Percentiles rank a stretch among this genome's conserved stretches.
These are phyloP conservation scores for Butyriboletus appendiculatus DNA, from an alignment of 1,284 basidiomycete species.

Conservation along the genomic window DNA sequence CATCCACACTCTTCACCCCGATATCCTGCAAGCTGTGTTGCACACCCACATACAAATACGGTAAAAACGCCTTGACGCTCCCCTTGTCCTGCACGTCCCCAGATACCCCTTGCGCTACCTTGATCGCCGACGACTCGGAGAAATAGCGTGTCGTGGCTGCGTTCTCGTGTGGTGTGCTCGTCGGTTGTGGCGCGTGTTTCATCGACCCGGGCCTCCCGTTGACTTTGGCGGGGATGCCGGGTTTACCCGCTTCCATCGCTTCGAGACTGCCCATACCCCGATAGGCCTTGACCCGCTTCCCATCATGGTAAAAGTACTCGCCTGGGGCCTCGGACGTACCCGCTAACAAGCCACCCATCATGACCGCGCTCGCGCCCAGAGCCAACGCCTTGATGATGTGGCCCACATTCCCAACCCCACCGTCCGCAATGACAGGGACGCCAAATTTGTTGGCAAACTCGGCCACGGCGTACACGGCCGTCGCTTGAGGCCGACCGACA, in stretches of 20 bases:
- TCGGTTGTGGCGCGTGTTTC: conserved; percentile 52
- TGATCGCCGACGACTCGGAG: conserved; percentile 92
- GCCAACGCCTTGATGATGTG: conserved; percentile 97
- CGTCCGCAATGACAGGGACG: conserved; percentile 98
- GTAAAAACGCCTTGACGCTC: conserved; percentile 87
- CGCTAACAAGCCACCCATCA: conserved; percentile 98
- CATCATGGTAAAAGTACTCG: conserved; percentile 99
- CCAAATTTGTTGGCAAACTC: conserved; percentile 95
- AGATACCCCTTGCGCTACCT: conserved; percentile 97
- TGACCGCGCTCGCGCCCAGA: conserved; percentile 93
- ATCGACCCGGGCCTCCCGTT: conserved; percentile 38
- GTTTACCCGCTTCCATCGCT: conserved; percentile 90
- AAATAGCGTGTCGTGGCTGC: conserved; percentile 98
- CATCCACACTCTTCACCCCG: conserved; percentile 70
- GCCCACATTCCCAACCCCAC: conserved; percentile 94
- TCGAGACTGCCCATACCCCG: conserved; percentile 98
- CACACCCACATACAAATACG: conserved; percentile 90
- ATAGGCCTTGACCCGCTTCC: conserved; percentile 98
- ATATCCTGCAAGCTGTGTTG: conserved; percentile 98
- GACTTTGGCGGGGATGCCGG: conserved; percentile 30
- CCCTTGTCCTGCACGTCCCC: conserved; percentile 99
- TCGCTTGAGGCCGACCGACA: conserved; percentile 97
- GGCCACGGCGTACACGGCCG: conserved; percentile 92
- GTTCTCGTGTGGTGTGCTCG: conserved; percentile 72
- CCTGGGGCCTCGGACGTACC: conserved; percentile 98